Base-by-base conservation (phyloP, 805 yeast species). In the Lipomyces chichibuensis region DNA sequence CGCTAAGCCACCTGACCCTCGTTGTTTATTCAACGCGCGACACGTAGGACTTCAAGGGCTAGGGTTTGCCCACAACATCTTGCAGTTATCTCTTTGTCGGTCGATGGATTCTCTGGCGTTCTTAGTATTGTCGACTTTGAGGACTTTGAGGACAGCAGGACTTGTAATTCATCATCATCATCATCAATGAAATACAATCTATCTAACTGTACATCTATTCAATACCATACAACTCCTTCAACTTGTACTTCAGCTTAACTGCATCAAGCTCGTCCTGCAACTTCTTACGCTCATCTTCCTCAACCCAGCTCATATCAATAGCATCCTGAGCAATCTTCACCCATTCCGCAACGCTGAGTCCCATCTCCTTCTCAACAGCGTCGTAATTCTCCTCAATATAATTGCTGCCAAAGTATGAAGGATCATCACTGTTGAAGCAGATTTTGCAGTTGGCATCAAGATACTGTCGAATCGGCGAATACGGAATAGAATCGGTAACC, bases 331-430 rank as follows among this genome's bases (percentile, higher is more conserved):
- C 91, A 71, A 90, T 85, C 63, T 73, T 76, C 59, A 81, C 80
- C 95, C 95, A 91, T 57, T 86, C 84, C 17, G 82, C 78, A 64
- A 83, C 74, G 57, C 83, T 79, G 78, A 91, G 87, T 4, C 87
- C 87, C 77, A 90, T 90, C 70, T 84, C 81, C 63, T 84, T 81
- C 69, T 89, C 90, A 35, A 89, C 90, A 49, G 84, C 84, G 37
- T 84, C 75, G 77, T 90, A 90, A 77, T 90, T 90, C 75, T 90
- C 94, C 71, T 90, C 79, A 71, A 90, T 86, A 77, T 89, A 90
- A n/a, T 92, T 94, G 65, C 71, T 67, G 59, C 94, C 94, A 75
- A 90, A 90, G 76, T 90, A 90, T 2, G 95, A 90, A 52, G 92
- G 92, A 75, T 88, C 92, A 75, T 88, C 92, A 2, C 90, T 86